Percentiles rank a stretch among this genome's conserved stretches.
phyloP scores from a whole-genome alignment of 140 eudicot genomes.

The Stevia rebaudiana region DNA sequence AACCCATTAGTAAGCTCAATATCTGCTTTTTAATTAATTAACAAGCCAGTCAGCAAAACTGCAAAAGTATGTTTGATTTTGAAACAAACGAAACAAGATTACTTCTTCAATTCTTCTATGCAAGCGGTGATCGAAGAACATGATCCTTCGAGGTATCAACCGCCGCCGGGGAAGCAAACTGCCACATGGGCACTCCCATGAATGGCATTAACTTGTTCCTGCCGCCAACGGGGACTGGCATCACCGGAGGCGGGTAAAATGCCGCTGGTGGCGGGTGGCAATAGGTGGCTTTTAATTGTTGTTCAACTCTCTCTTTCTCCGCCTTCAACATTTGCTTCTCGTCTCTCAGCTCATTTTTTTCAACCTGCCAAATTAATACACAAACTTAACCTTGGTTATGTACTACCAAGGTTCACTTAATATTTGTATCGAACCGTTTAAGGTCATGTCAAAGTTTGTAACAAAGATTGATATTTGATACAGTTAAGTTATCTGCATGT shows the following conservation, averaged over 20 bases:
- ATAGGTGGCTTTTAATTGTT: slow-evolving; percentile 40
- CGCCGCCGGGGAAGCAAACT: slow-evolving; percentile 61
- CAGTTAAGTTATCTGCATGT: no score
- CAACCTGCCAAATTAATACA: slow-evolving; percentile 33
- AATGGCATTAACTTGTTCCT: slow-evolving; percentile 74
- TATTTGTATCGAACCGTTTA: neutral
- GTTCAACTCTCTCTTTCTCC: slow-evolving; percentile 74
- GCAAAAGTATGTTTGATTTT: slow-evolving; percentile 2
- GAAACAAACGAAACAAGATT: slow-evolving; percentile 5
- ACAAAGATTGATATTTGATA: neutral
- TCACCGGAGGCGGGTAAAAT: slow-evolving; percentile 43
- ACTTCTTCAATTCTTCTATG: slow-evolving; percentile 38
- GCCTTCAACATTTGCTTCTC: slow-evolving; percentile 74
- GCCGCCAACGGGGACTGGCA: slow-evolving; percentile 45
- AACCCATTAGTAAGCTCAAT: slow-evolving; percentile 25
- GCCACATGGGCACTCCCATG: slow-evolving; percentile 85
- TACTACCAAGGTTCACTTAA: neutral
- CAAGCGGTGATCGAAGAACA: slow-evolving; percentile 69
- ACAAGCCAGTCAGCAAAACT: slow-evolving; percentile 20
- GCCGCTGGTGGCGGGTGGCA: slow-evolving; percentile 46
- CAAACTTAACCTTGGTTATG: neutral
- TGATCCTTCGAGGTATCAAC: slow-evolving; percentile 83
- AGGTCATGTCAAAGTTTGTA: neutral
- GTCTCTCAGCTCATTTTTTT: slow-evolving; percentile 76
- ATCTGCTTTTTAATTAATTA: slow-evolving; percentile 12